Conservation (phyloP, 306 rosid genomes). For the Myrica gale region DNA sequence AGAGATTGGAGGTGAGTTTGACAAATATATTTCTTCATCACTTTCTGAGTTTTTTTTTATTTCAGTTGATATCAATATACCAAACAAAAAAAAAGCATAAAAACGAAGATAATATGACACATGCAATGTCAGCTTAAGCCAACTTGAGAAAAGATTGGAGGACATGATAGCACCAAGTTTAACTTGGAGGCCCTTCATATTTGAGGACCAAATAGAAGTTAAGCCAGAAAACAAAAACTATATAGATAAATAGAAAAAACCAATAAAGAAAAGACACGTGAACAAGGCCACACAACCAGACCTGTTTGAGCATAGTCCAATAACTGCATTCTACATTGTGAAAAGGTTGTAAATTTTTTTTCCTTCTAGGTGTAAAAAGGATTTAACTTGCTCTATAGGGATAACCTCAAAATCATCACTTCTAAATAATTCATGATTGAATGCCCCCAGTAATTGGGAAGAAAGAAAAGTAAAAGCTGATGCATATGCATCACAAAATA, state of each 20-base stretch:
- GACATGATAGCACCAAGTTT: not conserved
- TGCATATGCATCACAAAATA: constrained; percentile 4
- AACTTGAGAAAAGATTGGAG: not conserved
- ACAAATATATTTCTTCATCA: not conserved
- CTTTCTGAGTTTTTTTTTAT: not conserved
- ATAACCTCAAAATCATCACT: not conserved
- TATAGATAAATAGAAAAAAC: not conserved
- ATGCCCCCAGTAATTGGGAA: not conserved
- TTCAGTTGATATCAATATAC: not conserved
- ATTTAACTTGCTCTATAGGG: not conserved
- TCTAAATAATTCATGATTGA: not conserved
- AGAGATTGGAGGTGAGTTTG: not conserved
- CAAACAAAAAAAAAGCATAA: not conserved
- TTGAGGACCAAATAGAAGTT: not conserved
- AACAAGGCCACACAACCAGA: not conserved
- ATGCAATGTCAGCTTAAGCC: not conserved
- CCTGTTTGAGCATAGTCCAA: not conserved
- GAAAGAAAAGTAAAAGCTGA: not conserved
- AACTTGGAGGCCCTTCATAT: not conserved
- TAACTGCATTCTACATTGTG: not conserved
- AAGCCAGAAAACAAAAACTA: not conserved
- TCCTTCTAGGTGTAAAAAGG: not conserved
- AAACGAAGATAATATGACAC: not conserved
- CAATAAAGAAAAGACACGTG: not conserved
- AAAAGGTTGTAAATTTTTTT: not conserved